Evolutionary conservation across 1,284 basidiomycete species (phyloP), one percentile per base, ranked within the genome.

Genomic region (Cryptococcus sp.): DNA sequence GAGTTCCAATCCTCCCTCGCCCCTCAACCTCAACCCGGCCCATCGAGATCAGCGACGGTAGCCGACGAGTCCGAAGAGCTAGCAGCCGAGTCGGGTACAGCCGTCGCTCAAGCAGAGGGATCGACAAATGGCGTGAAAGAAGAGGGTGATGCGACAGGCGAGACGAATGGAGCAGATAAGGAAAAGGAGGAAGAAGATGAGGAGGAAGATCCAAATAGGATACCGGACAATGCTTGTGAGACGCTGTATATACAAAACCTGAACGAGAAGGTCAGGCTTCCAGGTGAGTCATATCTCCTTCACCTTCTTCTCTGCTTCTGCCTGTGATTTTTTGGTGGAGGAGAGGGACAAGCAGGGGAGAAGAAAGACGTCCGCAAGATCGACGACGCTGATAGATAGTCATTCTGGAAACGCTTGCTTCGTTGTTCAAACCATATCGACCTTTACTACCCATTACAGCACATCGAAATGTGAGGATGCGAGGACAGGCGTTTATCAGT

Each of bases 191-290:
- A 48, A 21, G 54, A 43, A 18, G 55, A 51, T 35, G 62, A 53
- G 23, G 57, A 58, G 28, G 55, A 53, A 38, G 64, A 64, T 24
- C 56, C 52, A 4, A 62, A 69, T 21, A 59, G 58, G 21, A 52
- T 74, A 43, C 71, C 74, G 18, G 62, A 69, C 6, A 63, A 71
- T 40, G 77, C 78, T 31, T 82, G 83, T 40, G 89, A 94, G 73
- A 97, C 94, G 16, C 77, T 98, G 35, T 98, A 97, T 71, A 84
- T 97, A 61, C 89, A 97, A 73, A 98, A 98, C 74, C 76, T 98
- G 65, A 97, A 98, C 72, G 94, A 98, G 77, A 91, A 88, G 75
- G 89, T 98, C 58, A 89, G 89, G 73, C 78, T 92, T 47, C 81
- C 83, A 57, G 83, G 87, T 89, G 50, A 52, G 77, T 70, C n/a